Evolutionary conservation across 371 early-diverging fungal species (phyloP), one percentile per base, ranked within the genome.

Genomic region (Rhizopus arrhizus): DNA sequence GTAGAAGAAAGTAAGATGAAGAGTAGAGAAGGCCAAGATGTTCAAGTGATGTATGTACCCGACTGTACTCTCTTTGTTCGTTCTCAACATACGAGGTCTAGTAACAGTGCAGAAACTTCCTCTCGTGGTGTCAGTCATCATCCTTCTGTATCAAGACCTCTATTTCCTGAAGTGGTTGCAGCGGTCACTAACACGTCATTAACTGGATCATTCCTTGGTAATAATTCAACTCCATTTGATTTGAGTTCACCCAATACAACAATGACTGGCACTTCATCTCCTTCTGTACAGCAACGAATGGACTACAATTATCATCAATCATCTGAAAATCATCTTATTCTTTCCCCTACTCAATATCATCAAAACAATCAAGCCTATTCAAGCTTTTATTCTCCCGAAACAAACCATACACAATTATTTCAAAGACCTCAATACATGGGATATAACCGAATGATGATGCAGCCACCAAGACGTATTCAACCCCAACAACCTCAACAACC

Each of bases 41-140:
- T 52, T 46, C 52, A 47, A 33, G 32, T 51, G 29, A 58, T 66
- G 53, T 50, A 45, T 2, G 50, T 67, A 34, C 67, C 67, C 13
- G 59, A 56, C 33, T 67, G 63, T 35, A 62, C 63, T 8, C 45
- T 67, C 8, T 62, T 45, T 52, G 59, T 67, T 38, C 58, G 67
- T 4, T 62, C 67, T 47, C 67, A 67, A 10, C 67, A 43, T 22
- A 22, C 22, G 2, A 22, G 22, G 22, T 22, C 22, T 22, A 22
- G 22, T 22, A 22, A 22, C 22, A 22, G 22, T 22, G 22, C 22
- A 22, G 22, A 22, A 22, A 22, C 22, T 22, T 22, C 22, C 22
- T 22, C 22, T 22, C 22, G 22, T 22, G 22, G 22, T 22, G 22
- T 22, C 22, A 22, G 22, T 22, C 22, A 22, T 22, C 22, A 22